phyloP scores from a whole-genome alignment of 2,329 filamentous ascomycete species.

The Penicillium sp. region DNA sequence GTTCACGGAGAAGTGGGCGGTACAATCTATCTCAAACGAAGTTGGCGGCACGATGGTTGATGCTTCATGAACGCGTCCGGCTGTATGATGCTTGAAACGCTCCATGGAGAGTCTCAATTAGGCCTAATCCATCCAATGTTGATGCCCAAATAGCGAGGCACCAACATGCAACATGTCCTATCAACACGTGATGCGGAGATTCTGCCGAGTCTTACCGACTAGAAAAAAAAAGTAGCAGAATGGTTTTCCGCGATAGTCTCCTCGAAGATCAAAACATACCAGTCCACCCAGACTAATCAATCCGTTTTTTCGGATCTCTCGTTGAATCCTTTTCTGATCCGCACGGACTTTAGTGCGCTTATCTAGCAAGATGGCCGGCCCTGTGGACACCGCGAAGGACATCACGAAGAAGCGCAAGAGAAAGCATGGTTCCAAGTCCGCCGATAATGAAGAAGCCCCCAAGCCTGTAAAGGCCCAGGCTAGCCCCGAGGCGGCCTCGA shows the following conservation, averaged over 20 bases:
- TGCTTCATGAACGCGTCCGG: not conserved
- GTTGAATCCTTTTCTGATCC: slow-evolving; percentile 6
- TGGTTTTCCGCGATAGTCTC: slow-evolving; percentile 22
- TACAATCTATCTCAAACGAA: not conserved
- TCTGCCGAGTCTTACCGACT: slow-evolving; percentile 25
- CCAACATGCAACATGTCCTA: slow-evolving; percentile 12
- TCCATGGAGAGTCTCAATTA: not conserved
- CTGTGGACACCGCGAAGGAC: slow-evolving; percentile 39
- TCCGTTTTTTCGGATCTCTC: slow-evolving; percentile 5
- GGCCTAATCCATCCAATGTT: not conserved
- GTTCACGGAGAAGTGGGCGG: not conserved
- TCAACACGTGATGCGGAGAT: slow-evolving; percentile 35
- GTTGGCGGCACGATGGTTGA: not conserved
- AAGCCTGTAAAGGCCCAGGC: slow-evolving; percentile 25
- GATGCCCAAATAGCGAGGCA: slow-evolving; percentile 15
- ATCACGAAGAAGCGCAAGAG: slow-evolving; percentile 47
- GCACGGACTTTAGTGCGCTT: slow-evolving; percentile 8
- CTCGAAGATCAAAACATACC: slow-evolving; percentile 27
- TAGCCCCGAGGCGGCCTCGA: slow-evolving; percentile 18
- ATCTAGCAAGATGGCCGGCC: slow-evolving; percentile 31
- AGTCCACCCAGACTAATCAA: slow-evolving; percentile 4
- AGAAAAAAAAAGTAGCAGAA: slow-evolving; percentile 28
- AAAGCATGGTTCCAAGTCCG: slow-evolving; percentile 36
- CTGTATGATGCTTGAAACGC: not conserved
- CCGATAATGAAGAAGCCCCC: slow-evolving; percentile 27